A percentile compares a stretch with the other conserved stretches of the same genome.
Conservation (phyloP, 1,284 basidiomycete species). For the Fomitopsis pinicola region DNA sequence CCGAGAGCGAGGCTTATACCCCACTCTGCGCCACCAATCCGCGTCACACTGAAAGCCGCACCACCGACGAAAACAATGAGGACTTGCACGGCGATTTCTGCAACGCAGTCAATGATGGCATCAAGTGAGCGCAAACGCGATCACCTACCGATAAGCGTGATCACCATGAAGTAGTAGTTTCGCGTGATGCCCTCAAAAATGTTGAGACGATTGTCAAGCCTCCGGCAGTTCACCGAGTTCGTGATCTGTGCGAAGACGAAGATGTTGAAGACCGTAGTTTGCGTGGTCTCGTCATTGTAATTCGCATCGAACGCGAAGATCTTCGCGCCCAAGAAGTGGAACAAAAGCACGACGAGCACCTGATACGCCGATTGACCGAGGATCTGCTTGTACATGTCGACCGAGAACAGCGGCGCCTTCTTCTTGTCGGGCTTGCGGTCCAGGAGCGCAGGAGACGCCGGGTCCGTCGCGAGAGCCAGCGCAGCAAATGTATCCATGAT, state of each 20-base stretch:
- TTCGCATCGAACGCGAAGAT: conserved; percentile 64
- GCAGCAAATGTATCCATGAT: conserved; percentile 99
- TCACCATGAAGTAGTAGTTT: conserved; percentile 87
- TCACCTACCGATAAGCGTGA: conserved; percentile 75
- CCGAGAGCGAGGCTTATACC: conserved; percentile 89
- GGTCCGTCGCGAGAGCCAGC: conserved; percentile 94
- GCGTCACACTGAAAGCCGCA: conserved; percentile 87
- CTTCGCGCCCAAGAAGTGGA: conserved; percentile 79
- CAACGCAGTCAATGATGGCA: not conserved
- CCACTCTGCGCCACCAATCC: conserved; percentile 84
- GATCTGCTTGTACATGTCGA: conserved; percentile 96
- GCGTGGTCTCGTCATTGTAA: conserved; percentile 51
- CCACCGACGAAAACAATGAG: conserved; percentile 92
- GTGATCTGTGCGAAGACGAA: conserved; percentile 97
- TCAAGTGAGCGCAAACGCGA: not conserved
- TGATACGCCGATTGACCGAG: conserved; percentile 89
- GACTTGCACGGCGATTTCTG: conserved; percentile 85
- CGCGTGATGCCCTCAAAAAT: conserved; percentile 80
- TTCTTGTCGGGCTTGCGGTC: conserved; percentile 90
- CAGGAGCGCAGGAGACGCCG: conserved; percentile 78
- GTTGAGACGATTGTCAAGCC: conserved; percentile 84
- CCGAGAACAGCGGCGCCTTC: conserved; percentile 83
- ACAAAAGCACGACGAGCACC: conserved; percentile 78
- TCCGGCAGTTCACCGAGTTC: conserved; percentile 91
- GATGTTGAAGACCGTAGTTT: conserved; percentile 92